Evolutionary conservation across 768 basidiomycete genomes (phyloP), one percentile per base, ranked within the genome.

Genomic region (Pulveroboletus sp.): DNA sequence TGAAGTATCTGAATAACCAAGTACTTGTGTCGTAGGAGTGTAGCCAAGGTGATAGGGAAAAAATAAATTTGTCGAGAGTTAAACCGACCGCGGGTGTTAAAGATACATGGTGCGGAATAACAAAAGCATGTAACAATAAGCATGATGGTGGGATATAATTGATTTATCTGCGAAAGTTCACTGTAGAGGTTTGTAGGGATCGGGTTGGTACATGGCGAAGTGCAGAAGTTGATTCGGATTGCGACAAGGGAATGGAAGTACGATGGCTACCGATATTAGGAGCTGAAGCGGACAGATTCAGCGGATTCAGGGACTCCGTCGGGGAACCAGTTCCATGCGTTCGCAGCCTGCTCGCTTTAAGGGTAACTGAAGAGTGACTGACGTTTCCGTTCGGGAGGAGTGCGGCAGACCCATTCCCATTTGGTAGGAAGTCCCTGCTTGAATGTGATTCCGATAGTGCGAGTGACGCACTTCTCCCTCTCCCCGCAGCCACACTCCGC

Each of bases 401-500:
- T 18, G 40, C 14, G 17, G 37, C 27, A 33, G 43, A 47, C 24
- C 56, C 48, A 21, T 51, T 50, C 17, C 55, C 56, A 31, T 57
- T 57, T 26, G 45, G 50, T 24, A 54, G 40, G 4, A 48, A 43
- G 32, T 49, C 49, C 17, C 48, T 55, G 47, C 41, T 53, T 48
- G 64, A 48, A 36, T 54, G 61, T 35, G 58, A 59, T 49, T 69
- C 69, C 15, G 67, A 67, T 21, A 64, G 63, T 8, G 64, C 57
- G 48, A 66, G 55, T 39, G 69, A 73, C 46, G 56, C 61, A 59
- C 75, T 77, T 53, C 72, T 71, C 55, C 71, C 67, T 56, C 74
- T 64, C 39, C 73, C 71, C 15, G 76, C 71, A 11, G 70, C 76
- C n/a, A 81, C 80, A 47, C 76, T 83, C 56, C 78, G 70, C 47